A percentile compares a stretch with the other conserved stretches of the same genome.
These are phyloP conservation scores for Wickerhamomyces queroliae DNA, from an alignment of 805 yeast genomes.

Conservation along the genomic window DNA sequence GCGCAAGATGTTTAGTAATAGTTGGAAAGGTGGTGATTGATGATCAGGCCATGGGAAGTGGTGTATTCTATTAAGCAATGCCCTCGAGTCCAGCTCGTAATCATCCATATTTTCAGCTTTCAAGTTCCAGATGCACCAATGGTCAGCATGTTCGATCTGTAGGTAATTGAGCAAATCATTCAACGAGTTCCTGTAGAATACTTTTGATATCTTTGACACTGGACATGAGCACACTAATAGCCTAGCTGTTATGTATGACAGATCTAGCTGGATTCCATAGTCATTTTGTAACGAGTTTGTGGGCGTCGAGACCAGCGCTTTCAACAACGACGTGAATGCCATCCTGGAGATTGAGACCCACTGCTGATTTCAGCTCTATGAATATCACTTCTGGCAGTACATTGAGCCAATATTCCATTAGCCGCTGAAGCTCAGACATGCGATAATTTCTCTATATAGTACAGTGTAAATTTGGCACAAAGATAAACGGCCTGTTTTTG, in stretches of 20 bases:
- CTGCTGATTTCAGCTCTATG: no score
- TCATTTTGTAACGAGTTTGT: conserved; percentile 18
- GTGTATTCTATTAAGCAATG: conserved; percentile 4
- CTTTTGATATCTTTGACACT: conserved; percentile 35
- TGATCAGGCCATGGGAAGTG: conserved; percentile 69
- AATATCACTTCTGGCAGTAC: no score
- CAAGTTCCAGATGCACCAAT: conserved; percentile 75
- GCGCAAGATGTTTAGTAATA: conserved; percentile 38
- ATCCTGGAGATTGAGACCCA: no score
- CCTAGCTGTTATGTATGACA: conserved; percentile 59
- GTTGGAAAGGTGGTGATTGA: conserved; percentile 58
- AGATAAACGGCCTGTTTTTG: no score
- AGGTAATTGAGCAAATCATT: conserved; percentile 44
- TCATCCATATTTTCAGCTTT: conserved; percentile 49
- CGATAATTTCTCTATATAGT: no score
- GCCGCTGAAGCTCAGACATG: no score
- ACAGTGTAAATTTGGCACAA: no score
- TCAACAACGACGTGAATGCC: conserved; percentile 1
- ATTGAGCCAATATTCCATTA: no score
- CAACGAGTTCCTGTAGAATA: conserved; percentile 47
- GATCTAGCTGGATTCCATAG: conserved; percentile 41
- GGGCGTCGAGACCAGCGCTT: conserved; percentile 5
- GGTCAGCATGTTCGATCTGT: conserved; percentile 36
- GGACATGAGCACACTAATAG: conserved; percentile 79
- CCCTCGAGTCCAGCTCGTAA: conserved; percentile 21